Base-by-base conservation (phyloP, 164 flowering plant genomes). In the Taxillus chinensis region DNA sequence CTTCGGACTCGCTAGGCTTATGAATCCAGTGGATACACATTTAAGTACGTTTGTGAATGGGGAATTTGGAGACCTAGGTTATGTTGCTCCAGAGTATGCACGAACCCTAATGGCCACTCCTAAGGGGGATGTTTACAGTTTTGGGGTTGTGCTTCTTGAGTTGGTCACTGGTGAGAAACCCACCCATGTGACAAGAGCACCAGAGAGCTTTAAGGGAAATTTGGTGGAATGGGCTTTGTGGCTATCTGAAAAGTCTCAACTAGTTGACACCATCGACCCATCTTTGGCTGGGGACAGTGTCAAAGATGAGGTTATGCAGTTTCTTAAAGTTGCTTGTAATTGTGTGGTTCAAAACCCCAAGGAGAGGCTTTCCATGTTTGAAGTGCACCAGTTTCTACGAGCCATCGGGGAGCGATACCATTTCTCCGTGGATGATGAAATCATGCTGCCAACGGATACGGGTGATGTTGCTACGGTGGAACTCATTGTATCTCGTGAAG, bases 101-200 rank as follows among this genome's bases (percentile, higher is more conserved):
- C 67, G 83, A 49, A 85, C 86, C 9, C 73, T 87, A 10, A 71
- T 83, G 12, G 87, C 90, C 52, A 80, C 90, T 42, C 86, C 87
- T 8, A 87, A 87, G 60, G 90, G 88, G 0, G 95, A 87, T 73
- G 84, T 87, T 16, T 87, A 72, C 66, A 87, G 89, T 71, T 86
- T 86, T 59, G 92, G 89, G 39, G 66, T 68, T 16, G 83, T 86
- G 16, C 86, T 86, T 42, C 78, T 87, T 2, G 93, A 85, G 79
- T 59, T 87, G 72, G 76, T 82, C 6, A 87, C 89, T 1, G 72
- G 89, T 27, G 82, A 87, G 70, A 77, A 27, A 63, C 79, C 90
- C 13, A 83, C 87, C 14, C 64, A 64, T 17, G 77, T 79, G 9
- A 3, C 77, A 5, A 77, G 64, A 53, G 86, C 84, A 5, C 79